Conservation (phyloP, 2,329 filamentous ascomycete genomes). For the Monilinia vaccinii-corymbosi region DNA sequence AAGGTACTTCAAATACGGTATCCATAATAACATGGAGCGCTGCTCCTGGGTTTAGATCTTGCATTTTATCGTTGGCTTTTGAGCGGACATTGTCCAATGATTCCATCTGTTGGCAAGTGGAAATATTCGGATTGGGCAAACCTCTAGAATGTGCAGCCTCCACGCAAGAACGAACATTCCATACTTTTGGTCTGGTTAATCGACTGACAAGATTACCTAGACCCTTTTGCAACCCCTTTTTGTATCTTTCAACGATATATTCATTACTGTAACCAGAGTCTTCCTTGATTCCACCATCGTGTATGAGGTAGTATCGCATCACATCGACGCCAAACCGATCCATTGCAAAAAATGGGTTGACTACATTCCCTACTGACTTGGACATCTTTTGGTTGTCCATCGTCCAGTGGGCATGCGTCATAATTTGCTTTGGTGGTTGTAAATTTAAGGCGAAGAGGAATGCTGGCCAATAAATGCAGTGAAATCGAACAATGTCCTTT, state of each 20-base stretch:
- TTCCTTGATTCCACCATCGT: slow-evolving; percentile 64
- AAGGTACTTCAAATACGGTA: slow-evolving; percentile 47
- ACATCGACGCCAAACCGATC: slow-evolving; percentile 81
- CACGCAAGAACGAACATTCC: slow-evolving; percentile 52
- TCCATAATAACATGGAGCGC: slow-evolving; percentile 59
- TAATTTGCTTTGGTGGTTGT: slow-evolving; percentile 65
- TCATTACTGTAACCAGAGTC: slow-evolving; percentile 83
- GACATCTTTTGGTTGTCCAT: slow-evolving; percentile 91
- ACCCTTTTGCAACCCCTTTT: slow-evolving; percentile 65
- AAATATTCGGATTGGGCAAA: not conserved
- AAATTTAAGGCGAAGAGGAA: slow-evolving; percentile 83
- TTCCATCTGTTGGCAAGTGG: slow-evolving; percentile 31
- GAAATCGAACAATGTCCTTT: slow-evolving; percentile 94
- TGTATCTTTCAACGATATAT: slow-evolving; percentile 66
- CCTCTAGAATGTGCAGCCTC: slow-evolving; percentile 23
- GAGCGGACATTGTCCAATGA: slow-evolving; percentile 34
- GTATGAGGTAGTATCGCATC: slow-evolving; percentile 81
- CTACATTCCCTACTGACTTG: slow-evolving; percentile 89
- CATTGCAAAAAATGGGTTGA: slow-evolving; percentile 87
- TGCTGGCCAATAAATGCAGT: slow-evolving; percentile 97
- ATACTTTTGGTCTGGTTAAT: slow-evolving; percentile 57
- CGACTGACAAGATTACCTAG: slow-evolving; percentile 75
- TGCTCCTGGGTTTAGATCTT: slow-evolving; percentile 49
- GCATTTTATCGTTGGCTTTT: slow-evolving; percentile 48
- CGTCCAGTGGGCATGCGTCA: slow-evolving; percentile 94